These are phyloP conservation scores for Ogataea thermomethanolica DNA, from an alignment of 805 yeast species.

Conservation along the genomic window DNA sequence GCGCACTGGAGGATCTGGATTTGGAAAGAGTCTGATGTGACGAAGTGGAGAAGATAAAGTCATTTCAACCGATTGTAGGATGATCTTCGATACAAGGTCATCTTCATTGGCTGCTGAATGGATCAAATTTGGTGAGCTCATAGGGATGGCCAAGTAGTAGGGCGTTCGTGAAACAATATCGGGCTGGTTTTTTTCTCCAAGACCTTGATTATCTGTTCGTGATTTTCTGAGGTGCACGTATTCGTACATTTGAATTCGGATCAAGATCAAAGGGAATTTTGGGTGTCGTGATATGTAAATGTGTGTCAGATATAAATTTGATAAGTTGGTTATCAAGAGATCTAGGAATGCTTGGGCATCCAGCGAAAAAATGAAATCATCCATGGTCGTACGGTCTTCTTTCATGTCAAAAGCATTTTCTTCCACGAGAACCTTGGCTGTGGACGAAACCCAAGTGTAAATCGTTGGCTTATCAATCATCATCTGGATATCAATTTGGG, in stretches of 20 bases:
- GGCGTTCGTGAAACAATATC: slow-evolving; percentile 56
- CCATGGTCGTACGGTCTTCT: slow-evolving; percentile 16
- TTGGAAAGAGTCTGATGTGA: slow-evolving; percentile 38
- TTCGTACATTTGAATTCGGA: slow-evolving; percentile 70
- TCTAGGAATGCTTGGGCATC: slow-evolving; percentile 52
- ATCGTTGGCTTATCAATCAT: slow-evolving; percentile 55
- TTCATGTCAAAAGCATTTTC: slow-evolving; percentile 17
- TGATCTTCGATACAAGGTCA: slow-evolving; percentile 47
- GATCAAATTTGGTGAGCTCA: slow-evolving; percentile 62
- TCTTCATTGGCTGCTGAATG: slow-evolving; percentile 43
- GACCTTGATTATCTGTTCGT: slow-evolving; percentile 1
- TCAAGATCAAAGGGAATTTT: slow-evolving; percentile 51
- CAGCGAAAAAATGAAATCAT: slow-evolving; percentile 35
- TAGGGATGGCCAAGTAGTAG: slow-evolving; percentile 62
- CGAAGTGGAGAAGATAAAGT: slow-evolving; percentile 45
- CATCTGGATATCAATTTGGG: slow-evolving; percentile 66
- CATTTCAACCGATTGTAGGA: slow-evolving; percentile 58
- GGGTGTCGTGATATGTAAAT: slow-evolving; percentile 68
- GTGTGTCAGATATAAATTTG: slow-evolving; percentile 55
- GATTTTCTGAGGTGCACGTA: slow-evolving; percentile 23
- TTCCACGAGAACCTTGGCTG: slow-evolving; percentile 34
- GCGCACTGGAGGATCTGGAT: slow-evolving; percentile 36
- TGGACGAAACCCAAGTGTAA: slow-evolving; percentile 47
- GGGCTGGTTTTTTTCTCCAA: slow-evolving; percentile 25
- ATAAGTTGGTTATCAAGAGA: slow-evolving; percentile 44